Conservation (phyloP, 1,139 yeast species). For the Suhomyces choctaworum region DNA sequence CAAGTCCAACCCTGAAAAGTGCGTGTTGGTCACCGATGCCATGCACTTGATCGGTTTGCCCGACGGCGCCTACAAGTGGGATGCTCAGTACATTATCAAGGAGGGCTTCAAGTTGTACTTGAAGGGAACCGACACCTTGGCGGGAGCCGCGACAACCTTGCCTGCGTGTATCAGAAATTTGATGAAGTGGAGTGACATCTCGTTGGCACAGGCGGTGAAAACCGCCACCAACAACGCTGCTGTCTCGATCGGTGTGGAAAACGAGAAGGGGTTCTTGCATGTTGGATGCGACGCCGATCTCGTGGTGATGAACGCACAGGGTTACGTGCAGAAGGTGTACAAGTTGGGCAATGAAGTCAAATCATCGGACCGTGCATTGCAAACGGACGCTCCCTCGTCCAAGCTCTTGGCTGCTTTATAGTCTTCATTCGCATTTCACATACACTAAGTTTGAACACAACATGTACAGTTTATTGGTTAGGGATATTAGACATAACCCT, state of each 20-base stretch:
- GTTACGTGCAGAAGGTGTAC: conserved; percentile 50
- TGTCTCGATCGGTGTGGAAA: conserved; percentile 43
- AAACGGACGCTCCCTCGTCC: conserved; percentile 7
- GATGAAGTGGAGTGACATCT: conserved; percentile 51
- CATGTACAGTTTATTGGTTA: too few species aligned
- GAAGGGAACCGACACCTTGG: conserved; percentile 60
- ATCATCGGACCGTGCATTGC: conserved; percentile 15
- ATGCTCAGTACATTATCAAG: conserved; percentile 49
- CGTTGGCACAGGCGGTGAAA: conserved; percentile 55
- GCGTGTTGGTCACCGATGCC: conserved; percentile 64
- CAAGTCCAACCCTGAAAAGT: conserved; percentile 53
- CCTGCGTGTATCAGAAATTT: conserved; percentile 57
- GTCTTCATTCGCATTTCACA: conserved; percentile 3
- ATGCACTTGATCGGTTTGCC: conserved; percentile 56
- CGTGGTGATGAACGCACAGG: conserved; percentile 47
- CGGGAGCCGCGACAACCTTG: conserved; percentile 62
- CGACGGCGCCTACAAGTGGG: conserved; percentile 55
- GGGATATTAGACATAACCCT: too few species aligned
- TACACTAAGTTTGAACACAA: not conserved
- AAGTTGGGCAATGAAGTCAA: conserved; percentile 47
- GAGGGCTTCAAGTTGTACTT: conserved; percentile 49
- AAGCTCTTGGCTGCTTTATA: conserved; percentile 15
- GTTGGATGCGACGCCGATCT: conserved; percentile 63
- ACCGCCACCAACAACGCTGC: conserved; percentile 63
- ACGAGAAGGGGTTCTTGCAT: conserved; percentile 52